Evolutionary conservation across 306 rosid species (phyloP).

Genomic region (Quercus suber): DNA sequence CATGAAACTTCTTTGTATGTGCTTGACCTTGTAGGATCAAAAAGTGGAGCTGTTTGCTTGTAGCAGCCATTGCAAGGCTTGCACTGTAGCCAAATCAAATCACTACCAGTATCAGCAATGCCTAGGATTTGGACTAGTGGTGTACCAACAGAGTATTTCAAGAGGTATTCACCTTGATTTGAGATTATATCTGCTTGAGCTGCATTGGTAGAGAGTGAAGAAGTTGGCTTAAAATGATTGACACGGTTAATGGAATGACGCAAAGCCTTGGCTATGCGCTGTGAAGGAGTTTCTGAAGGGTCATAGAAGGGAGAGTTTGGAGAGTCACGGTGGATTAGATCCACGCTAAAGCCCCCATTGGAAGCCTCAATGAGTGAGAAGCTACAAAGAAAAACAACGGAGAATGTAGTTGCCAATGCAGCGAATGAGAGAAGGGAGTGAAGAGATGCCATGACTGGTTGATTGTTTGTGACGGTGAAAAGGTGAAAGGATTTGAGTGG

Average conservation of each 20-base stretch:
- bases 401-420: neutral
- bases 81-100: slow-evolving; percentile 59
- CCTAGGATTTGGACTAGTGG: slow-evolving; percentile 39
- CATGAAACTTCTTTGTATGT: slow-evolving; percentile 27
- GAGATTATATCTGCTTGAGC: neutral
- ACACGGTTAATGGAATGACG: slow-evolving; percentile 9
- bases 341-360: slow-evolving; percentile 22
- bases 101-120: slow-evolving; percentile 60
- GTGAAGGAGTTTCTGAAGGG: neutral
- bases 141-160: slow-evolving; percentile 47
- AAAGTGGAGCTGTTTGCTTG: slow-evolving; percentile 35
- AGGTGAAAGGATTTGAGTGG: neutral
- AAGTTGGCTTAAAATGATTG: neutral
- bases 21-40: slow-evolving; percentile 38
- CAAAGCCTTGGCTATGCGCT: neutral
- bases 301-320: neutral
- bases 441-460: neutral
- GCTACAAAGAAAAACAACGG: neutral
- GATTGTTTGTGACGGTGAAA: neutral
- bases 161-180: slow-evolving; percentile 29
- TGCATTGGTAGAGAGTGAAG: neutral
- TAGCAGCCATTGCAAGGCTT: slow-evolving; percentile 39
- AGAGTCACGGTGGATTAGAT: slow-evolving; percentile 6
- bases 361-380: neutral
- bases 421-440: neutral